Conservation (phyloP, 192 early-diverging fungal genomes). For the Mortierella antarctica region DNA sequence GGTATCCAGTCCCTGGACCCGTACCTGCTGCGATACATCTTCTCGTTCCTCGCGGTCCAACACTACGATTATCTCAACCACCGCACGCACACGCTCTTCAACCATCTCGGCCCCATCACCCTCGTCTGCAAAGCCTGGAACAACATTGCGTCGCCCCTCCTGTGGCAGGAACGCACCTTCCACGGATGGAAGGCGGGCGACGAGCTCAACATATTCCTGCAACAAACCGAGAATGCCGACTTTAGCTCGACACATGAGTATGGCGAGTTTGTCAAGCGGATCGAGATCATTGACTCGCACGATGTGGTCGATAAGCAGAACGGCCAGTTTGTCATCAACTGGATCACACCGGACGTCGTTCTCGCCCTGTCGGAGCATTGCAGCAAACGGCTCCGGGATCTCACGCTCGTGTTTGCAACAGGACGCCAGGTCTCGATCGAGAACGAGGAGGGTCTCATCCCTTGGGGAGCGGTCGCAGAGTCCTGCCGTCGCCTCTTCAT, state of each 20-base stretch:
- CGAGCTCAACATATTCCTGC: constrained; percentile 41
- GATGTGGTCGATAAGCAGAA: constrained; percentile 53
- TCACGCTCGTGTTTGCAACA: constrained; percentile 48
- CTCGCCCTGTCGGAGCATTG: constrained; percentile 50
- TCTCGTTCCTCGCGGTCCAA: constrained; percentile 46
- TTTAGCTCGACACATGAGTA: constrained; percentile 52
- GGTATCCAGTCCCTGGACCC: constrained; percentile 42
- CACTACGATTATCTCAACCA: constrained; percentile 54
- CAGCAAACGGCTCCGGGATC: constrained; percentile 41
- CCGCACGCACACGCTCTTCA: constrained; percentile 38
- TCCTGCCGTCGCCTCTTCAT: constrained; percentile 51
- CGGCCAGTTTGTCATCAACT: constrained; percentile 53
- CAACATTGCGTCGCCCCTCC: constrained; percentile 38
- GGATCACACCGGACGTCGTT: constrained; percentile 51
- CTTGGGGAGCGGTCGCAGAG: constrained; percentile 45
- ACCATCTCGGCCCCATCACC: constrained; percentile 37
- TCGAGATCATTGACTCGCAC: constrained; percentile 53
- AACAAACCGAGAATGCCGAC: constrained; percentile 50
- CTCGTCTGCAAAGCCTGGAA: constrained; percentile 54
- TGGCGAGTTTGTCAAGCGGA: constrained; percentile 51
- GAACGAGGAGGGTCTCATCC: constrained; percentile 45
- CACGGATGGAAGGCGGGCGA: constrained; percentile 54
- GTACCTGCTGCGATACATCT: constrained; percentile 36
- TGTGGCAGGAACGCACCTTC: constrained; percentile 53
- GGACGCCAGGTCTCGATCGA: constrained; percentile 46